Evolutionary conservation across 305 asterid genomes (phyloP), one percentile per base, ranked within the genome.

Genomic region (Fraxinus floribunda): DNA sequence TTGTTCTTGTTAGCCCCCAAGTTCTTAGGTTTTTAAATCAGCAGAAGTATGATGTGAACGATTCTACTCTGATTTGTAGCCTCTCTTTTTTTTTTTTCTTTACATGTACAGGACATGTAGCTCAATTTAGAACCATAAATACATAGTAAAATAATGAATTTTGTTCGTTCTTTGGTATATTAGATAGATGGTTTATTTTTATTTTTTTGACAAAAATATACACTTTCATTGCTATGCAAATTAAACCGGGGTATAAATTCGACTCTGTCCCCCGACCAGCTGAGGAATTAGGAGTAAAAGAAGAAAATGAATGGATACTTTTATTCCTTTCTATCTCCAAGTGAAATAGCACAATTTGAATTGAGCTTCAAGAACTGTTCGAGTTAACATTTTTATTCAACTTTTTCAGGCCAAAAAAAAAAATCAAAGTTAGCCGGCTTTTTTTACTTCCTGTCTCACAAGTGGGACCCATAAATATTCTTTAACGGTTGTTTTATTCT

Each of bases 1-100:
- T 84, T 95, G 89, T 86, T 95, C 89, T 71, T 89, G 79, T 80
- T 89, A 77, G 95, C 97, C 35, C 97, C 97, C 10, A 94, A 88
- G 75, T 92, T 76, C 82, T 81, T 95, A 15, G 98, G 97, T 20
- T 95, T 87, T 86, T 94, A 70, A 81, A 87, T n/a, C 4, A 39
- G 39, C 8, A 3, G 73, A 36, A 6, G 8, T 80, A 20, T 18
- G 15, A 36, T 29, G 22, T 5, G 22, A 52, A 52, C 62, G 62
- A 16, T 52, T 16, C 62, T 52, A 4, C 62, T 52, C 62, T 52
- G 62, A 49, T 16, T 15, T 49, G 18, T 5, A 52, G 22, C 62
- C 22, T 4, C 1, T 4, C 4, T 49, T 52, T 2, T 7, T 41
- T 7, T 8, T 32, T 7, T 29, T 30, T 29, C 44, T 39, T 39